phyloP scores from a whole-genome alignment of 495 filamentous ascomycete genomes.

The Neurospora sp. region DNA sequence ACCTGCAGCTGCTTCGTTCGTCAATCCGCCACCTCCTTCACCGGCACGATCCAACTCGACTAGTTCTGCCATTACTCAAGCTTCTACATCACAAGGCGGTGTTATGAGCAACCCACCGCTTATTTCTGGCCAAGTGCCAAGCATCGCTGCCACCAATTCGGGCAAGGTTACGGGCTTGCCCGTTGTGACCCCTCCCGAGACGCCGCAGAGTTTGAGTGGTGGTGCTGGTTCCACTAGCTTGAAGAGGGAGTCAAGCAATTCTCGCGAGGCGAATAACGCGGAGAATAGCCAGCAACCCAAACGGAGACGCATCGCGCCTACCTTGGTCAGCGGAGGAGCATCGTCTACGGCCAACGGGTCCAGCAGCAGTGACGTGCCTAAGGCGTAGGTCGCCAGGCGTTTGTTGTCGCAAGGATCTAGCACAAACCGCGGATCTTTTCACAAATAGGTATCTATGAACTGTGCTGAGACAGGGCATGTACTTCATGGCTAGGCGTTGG shows the following conservation, averaged over 20 bases:
- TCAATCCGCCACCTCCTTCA: constrained; percentile 52
- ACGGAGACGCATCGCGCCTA: constrained; percentile 71
- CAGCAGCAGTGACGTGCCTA: constrained; percentile 6
- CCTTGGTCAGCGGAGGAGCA: constrained; percentile 37
- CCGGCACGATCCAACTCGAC: constrained; percentile 77
- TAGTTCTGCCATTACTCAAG: constrained; percentile 65
- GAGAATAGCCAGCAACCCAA: constrained; percentile 40
- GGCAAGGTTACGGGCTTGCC: constrained; percentile 43
- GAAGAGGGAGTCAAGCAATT: constrained; percentile 50
- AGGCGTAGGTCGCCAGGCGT: constrained; percentile 4
- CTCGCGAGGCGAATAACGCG: constrained; percentile 32
- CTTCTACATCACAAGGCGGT: constrained; percentile 21
- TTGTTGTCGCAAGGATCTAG: neutral
- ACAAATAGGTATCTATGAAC: neutral
- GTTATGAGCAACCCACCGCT: constrained; percentile 68
- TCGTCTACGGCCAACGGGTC: neutral
- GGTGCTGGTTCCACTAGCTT: constrained; percentile 35
- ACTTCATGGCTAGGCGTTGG: neutral
- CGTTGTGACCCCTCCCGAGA: constrained; percentile 73
- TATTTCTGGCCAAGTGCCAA: constrained; percentile 60
- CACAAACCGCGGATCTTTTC: neutral
- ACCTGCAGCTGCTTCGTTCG: constrained; percentile 35
- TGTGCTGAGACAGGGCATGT: neutral
- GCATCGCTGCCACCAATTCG: constrained; percentile 60
- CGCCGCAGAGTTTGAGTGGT: constrained; percentile 45